Percentiles rank a stretch among this genome's conserved stretches.
These are phyloP conservation scores for Daldinia bambusicola DNA, from an alignment of 495 filamentous ascomycete genomes.

Conservation along the genomic window DNA sequence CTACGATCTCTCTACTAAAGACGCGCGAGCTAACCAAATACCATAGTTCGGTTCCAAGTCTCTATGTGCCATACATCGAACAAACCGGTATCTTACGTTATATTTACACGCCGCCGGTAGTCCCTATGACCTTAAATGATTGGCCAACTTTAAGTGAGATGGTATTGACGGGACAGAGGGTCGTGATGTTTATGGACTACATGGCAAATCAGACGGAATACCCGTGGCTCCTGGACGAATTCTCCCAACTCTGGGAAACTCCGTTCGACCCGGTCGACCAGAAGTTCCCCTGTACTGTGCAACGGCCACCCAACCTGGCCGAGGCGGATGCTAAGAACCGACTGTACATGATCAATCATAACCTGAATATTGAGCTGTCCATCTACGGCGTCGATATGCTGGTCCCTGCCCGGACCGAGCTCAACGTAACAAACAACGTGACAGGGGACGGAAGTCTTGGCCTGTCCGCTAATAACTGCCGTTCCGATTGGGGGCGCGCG, in stretches of 20 bases:
- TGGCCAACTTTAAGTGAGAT: slow-evolving; percentile 88
- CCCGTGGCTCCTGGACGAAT: slow-evolving; percentile 81
- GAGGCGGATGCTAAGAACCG: slow-evolving; percentile 63
- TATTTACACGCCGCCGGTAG: slow-evolving; percentile 74
- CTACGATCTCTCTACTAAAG: slow-evolving; percentile 60
- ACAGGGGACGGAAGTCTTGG: slow-evolving; percentile 77
- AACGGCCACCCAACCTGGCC: slow-evolving; percentile 72
- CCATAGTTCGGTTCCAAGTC: slow-evolving; percentile 50
- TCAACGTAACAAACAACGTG: slow-evolving; percentile 76
- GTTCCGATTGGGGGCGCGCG: slow-evolving; percentile 71
- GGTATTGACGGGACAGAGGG: slow-evolving; percentile 70
- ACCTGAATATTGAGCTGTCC: slow-evolving; percentile 79
- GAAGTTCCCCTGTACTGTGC: slow-evolving; percentile 73
- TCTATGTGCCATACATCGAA: slow-evolving; percentile 64
- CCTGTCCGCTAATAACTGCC: slow-evolving; percentile 72
- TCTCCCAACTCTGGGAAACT: slow-evolving; percentile 80
- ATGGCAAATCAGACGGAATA: slow-evolving; percentile 79
- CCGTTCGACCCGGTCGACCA: slow-evolving; percentile 72
- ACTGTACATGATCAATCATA: slow-evolving; percentile 94
- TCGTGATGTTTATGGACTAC: slow-evolving; percentile 75
- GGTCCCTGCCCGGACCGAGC: slow-evolving; percentile 75
- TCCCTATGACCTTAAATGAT: slow-evolving; percentile 74
- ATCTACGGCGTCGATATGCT: slow-evolving; percentile 69
- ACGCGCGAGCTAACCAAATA: slow-evolving; percentile 46
- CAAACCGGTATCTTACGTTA: slow-evolving; percentile 73